Evolutionary conservation across 73 alveolate species (phyloP).

Genomic region (Symbiodinium pilosum): DNA sequence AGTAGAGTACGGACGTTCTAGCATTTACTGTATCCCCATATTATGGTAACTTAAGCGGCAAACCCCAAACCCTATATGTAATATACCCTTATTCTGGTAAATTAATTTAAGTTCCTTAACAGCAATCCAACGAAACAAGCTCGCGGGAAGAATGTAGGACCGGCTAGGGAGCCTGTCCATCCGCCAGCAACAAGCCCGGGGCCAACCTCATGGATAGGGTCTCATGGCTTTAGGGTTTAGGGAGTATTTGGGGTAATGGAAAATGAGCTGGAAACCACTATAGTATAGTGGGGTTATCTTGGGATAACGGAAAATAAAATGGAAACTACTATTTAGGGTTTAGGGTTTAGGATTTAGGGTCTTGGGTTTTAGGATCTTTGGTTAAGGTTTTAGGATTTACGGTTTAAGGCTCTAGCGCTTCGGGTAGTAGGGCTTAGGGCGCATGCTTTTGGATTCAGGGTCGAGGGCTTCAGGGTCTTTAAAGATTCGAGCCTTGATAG

Average conservation of each 20-base stretch:
- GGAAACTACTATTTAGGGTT: not conserved
- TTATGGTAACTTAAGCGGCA: not conserved
- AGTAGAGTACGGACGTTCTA: too few relatives aligned
- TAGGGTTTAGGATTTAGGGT: not conserved
- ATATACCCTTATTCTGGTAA: too few relatives aligned
- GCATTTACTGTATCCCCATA: too few relatives aligned
- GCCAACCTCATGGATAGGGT: conserved; percentile 20
- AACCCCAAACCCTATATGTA: not conserved
- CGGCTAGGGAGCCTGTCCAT: conserved; percentile 78
- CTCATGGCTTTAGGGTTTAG: not conserved
- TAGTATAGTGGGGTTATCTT: not conserved
- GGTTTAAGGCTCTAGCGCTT: too few relatives aligned
- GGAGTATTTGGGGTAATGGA: not conserved
- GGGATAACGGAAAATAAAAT: not conserved
- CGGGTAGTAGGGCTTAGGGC: too few relatives aligned
- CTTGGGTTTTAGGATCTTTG: not conserved
- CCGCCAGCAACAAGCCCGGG: conserved; percentile 85
- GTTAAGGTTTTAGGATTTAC: too few relatives aligned
- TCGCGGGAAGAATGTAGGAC: not conserved
- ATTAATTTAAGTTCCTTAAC: too few relatives aligned
- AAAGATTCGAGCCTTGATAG: too few relatives aligned
- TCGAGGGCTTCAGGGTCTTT: too few relatives aligned
- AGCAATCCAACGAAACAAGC: not conserved
- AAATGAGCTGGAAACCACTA: not conserved
- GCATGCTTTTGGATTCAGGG: too few relatives aligned